Evolutionary conservation across 2,329 filamentous ascomycete genomes (phyloP).

Genomic region (Endocalyx cinctus): DNA sequence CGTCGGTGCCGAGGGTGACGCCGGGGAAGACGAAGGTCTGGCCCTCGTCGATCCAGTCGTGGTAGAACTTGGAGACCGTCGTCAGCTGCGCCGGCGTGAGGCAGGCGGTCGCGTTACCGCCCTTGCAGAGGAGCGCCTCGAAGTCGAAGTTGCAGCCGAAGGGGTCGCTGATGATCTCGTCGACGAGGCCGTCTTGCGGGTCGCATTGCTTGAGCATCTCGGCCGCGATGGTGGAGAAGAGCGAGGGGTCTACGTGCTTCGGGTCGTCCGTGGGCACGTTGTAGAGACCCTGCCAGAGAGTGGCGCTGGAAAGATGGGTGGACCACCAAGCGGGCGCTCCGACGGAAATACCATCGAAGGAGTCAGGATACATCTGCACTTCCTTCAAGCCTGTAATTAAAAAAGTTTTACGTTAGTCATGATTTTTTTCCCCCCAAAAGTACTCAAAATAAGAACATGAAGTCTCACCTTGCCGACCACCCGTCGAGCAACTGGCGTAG

Average conservation of each 20-base stretch:
- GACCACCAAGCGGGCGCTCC: constrained; percentile 48
- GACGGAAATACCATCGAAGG: constrained; percentile 54
- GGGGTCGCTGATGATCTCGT: constrained; percentile 38
- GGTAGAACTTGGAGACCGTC: constrained; percentile 25
- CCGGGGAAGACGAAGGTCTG: constrained; percentile 24
- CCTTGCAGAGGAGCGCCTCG: constrained; percentile 31
- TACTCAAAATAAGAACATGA: too few relatives aligned
- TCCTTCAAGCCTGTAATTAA: constrained; percentile 51
- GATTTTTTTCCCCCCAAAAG: too few relatives aligned
- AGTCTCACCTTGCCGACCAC: constrained; percentile 57
- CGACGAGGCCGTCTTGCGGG: constrained; percentile 36
- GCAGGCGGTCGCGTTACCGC: constrained; percentile 23
- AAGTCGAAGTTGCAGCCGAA: constrained; percentile 34
- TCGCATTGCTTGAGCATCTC: constrained; percentile 42
- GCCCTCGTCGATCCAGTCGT: constrained; percentile 21
- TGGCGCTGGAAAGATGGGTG: constrained; percentile 32
- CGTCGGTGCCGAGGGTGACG: constrained; percentile 18
- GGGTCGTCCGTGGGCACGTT: constrained; percentile 37
- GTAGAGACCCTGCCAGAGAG: constrained; percentile 36
- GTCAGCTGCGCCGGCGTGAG: constrained; percentile 36
- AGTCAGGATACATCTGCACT: constrained; percentile 46
- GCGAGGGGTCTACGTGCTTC: constrained; percentile 33
- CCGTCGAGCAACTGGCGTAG: constrained; percentile 55
- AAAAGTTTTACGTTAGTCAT: too few relatives aligned
- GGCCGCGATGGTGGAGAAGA: constrained; percentile 35